phyloP scores from a whole-genome alignment of 208 protist species.

The Trypanosoma mega region DNA sequence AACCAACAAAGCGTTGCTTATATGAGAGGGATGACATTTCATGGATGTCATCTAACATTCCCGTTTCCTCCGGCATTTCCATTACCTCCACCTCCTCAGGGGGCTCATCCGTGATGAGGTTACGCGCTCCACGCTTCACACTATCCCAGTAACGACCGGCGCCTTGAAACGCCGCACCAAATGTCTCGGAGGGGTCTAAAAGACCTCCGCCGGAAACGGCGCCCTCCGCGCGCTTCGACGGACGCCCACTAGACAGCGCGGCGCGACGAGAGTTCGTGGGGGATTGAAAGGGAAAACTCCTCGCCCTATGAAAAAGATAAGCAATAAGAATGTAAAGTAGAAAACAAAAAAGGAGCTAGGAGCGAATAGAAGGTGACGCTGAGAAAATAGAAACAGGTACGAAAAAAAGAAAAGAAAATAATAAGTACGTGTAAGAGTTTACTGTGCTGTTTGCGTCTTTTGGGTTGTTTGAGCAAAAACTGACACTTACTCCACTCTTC shows the following conservation, averaged over 20 bases:
- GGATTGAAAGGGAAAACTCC: background rate
- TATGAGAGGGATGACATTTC: conserved; percentile 81
- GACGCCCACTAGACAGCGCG: background rate
- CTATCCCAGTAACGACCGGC: conserved; percentile 49
- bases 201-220: background rate
- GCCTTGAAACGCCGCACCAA: conserved; percentile 4
- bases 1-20: conserved; percentile 78
- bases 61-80: conserved; percentile 50
- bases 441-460: no score
- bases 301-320: background rate
- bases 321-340: background rate
- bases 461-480: conserved; percentile 56
- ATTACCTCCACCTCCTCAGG: conserved; percentile 50
- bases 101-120: conserved; percentile 52
- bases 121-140: conserved; percentile 41
- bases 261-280: conserved; percentile 3
- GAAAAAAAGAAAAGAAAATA: no score
- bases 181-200: background rate
- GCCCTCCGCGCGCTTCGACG: background rate
- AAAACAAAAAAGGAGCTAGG: conserved; percentile 1
- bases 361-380: background rate
- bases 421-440: no score
- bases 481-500: conserved; percentile 31
- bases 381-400: conserved; percentile 5
- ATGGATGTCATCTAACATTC: conserved; percentile 42